Evolutionary conservation across 768 basidiomycete species (phyloP).

Genomic region (Auriscalpium vulgare): DNA sequence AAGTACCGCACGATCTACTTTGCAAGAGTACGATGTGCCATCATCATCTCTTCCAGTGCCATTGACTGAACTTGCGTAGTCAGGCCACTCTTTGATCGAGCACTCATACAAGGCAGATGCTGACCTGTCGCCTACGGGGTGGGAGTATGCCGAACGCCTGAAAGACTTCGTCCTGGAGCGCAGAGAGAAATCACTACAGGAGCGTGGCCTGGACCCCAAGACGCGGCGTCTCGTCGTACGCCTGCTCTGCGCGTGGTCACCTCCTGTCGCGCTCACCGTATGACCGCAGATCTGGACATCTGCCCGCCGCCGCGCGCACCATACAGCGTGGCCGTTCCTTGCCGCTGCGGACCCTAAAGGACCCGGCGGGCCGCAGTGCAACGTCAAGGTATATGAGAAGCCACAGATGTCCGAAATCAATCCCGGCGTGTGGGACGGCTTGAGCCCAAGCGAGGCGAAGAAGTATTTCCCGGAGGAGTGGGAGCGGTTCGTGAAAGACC

Average conservation of each 20-base stretch:
- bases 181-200: slow-evolving; percentile 66
- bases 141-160: slow-evolving; percentile 88
- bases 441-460: slow-evolving; percentile 83
- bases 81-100: slow-evolving; percentile 96
- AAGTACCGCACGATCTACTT: slow-evolving; percentile 91
- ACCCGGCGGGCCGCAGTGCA: slow-evolving; percentile 24
- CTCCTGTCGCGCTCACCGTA: neutral
- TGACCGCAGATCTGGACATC: slow-evolving; percentile 88
- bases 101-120: slow-evolving; percentile 99
- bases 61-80: slow-evolving; percentile 36
- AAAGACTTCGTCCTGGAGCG: slow-evolving; percentile 87
- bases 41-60: neutral
- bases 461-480: slow-evolving; percentile 91
- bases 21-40: slow-evolving; percentile 60
- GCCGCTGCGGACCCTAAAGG: slow-evolving; percentile 18
- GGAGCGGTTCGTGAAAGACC: slow-evolving; percentile 87
- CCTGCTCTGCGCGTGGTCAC: slow-evolving; percentile 1
- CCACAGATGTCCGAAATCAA: slow-evolving; percentile 98
- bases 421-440: slow-evolving; percentile 94
- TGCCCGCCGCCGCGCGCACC: slow-evolving; percentile 84
- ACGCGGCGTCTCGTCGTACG: slow-evolving; percentile 63
- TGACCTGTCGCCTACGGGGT: slow-evolving; percentile 88
- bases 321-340: slow-evolving; percentile 94
- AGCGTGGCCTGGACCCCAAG: slow-evolving; percentile 54
- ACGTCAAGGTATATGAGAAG: slow-evolving; percentile 87